phyloP scores from a whole-genome alignment of 2,329 filamentous ascomycete species.

The Penicillium frequentans region DNA sequence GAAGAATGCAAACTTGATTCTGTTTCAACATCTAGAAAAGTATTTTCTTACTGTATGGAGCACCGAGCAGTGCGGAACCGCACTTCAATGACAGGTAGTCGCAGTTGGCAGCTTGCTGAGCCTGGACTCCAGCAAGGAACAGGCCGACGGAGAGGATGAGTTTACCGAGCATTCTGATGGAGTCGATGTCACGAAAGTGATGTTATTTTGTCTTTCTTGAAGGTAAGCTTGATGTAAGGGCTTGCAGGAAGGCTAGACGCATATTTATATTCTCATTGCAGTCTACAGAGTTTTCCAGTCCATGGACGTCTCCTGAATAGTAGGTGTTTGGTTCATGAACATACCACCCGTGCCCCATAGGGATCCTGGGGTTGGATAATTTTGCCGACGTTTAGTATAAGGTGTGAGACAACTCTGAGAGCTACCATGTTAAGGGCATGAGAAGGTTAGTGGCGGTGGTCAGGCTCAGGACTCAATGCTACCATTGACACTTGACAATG shows the following conservation, averaged over 20 bases:
- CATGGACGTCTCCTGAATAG: not conserved
- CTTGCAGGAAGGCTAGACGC: not conserved
- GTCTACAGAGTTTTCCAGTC: not conserved
- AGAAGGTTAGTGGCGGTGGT: not conserved
- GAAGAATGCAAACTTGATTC: too few species aligned
- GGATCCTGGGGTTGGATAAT: not conserved
- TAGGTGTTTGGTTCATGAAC: not conserved
- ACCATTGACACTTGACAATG: not conserved
- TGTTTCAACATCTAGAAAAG: too few species aligned
- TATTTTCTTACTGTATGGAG: slow-evolving; percentile 9
- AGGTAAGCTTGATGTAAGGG: not conserved
- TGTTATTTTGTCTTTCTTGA: not conserved
- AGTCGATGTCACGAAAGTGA: not conserved
- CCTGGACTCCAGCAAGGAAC: slow-evolving; percentile 11
- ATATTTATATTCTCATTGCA: not conserved
- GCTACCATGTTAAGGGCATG: not conserved
- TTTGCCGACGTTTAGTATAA: not conserved
- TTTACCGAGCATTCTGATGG: slow-evolving; percentile 12
- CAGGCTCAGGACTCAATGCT: not conserved
- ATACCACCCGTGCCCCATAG: not conserved
- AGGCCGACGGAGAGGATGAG: slow-evolving; percentile 5
- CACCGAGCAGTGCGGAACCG: slow-evolving; percentile 12
- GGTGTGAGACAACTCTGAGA: not conserved
- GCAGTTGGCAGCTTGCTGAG: slow-evolving; percentile 16
- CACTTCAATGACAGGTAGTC: slow-evolving; percentile 15